Base-by-base conservation (phyloP, 148 eudicot genomes). In the Arctostaphylos glauca region DNA sequence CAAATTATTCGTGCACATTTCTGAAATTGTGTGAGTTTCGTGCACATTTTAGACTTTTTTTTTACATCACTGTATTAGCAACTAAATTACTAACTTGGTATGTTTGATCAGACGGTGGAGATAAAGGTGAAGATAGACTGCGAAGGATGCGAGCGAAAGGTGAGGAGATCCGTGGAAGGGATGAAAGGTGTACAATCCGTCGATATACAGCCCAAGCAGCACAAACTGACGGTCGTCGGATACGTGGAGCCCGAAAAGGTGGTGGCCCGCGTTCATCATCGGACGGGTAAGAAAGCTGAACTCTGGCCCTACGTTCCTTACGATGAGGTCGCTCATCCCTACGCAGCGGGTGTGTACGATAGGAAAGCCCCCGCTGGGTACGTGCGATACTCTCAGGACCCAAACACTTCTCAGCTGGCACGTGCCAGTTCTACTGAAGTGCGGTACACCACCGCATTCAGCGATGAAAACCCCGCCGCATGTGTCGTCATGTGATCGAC, bases 361-460 rank as follows among this genome's bases (percentile, higher is more conserved):
- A 82, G 91, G 74, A 94, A 84, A 77, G 98, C 98, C 5, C 98
- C 98, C 0, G 87, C 98, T 0, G 98, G 98, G 31, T 95, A 95
- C 60, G 98, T 95, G 5, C 87, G 98, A n/a, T 87, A 76, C 46
- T 70, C 72, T 0, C 81, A 88, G 25, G 93, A 94, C 55, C 93
- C 89, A 0, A 87, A 80, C 8, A n/a, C n/a, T 6, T 74, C 88
- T 13, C 87, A 87, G 52, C 89, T 95, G 2, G 91, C 94, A 1
- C 89, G 98, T 14, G 96, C 96, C 43, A 92, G 93, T 78, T 95
- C 98, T 9, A 95, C 96, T 3, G 98, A 95, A 78, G 98, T 95
- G 23, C 84, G 95, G 6, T 95, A 95, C 85, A 89, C 96, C 53
- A 92, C 98, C 0, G 98, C 98, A 0, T 94, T 95, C 68, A 95